Evolutionary conservation across 2,329 filamentous ascomycete genomes (phyloP), one percentile per base, ranked within the genome.

Genomic region (Penicillium oxalicum): DNA sequence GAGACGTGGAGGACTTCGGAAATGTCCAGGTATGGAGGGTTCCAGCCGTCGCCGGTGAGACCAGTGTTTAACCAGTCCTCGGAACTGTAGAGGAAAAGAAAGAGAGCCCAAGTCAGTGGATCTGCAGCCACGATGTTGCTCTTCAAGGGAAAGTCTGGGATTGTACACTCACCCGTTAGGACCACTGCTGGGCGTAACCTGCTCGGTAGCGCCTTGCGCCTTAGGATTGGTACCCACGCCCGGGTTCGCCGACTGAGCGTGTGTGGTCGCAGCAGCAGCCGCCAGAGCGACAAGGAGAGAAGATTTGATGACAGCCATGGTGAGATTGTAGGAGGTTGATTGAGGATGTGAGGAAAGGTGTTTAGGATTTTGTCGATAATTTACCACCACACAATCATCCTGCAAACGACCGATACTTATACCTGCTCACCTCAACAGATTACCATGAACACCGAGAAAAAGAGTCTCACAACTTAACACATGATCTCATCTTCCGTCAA

Each of bases 1-100:
- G 48, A 40, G 27, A 59, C 49, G 43, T 51, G 55, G 40, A 54
- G 45, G 34, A 59, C 34, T 38, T 56, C 48, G 4, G 51, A 51
- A 25, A 59, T 44, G 13, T 49, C 48, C 13, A 70, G 60, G 54
- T 56, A 65, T 1, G 68, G 67, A 2, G 67, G 66, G 25, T 63
- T 56, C 65, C 68, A 69, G 36, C 67, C 66, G 25, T 44, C 26
- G 26, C 7, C 34, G 27, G 49, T 50, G 36, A 54, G 45, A 24
- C 49, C 53, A 18, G 51, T 51, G 18, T 53, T 55, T 9, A 53
- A 44, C 48, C 52, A 54, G 33, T 54, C 44, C n/a, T 54, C 52
- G n/a, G 52, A 54, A 40, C 52, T 54, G 47, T 9, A 12, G 24
- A 8, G 5, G 18, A 18, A 18, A 18, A 18, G 18, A 18, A 2